Evolutionary conservation across 148 eudicot genomes (phyloP).

Genomic region (Pouteria glomerata): DNA sequence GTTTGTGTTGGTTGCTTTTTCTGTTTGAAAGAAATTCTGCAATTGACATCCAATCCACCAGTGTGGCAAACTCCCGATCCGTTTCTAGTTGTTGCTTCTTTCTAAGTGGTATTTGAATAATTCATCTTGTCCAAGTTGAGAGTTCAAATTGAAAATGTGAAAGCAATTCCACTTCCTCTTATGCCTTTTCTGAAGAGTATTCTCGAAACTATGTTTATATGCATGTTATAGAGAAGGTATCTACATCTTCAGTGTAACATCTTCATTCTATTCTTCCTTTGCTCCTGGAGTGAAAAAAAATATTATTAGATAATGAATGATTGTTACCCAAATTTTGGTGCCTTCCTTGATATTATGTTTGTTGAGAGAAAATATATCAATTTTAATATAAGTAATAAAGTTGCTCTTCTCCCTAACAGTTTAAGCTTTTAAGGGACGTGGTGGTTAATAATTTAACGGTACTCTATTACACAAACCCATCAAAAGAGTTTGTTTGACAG

Average conservation of each 20-base stretch:
- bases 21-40: neutral
- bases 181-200: neutral
- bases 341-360: too few species aligned
- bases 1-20: conserved; percentile 25
- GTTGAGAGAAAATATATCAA: too few species aligned
- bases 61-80: neutral
- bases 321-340: too few species aligned
- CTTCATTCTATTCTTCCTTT: neutral
- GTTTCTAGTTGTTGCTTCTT: neutral
- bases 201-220: neutral
- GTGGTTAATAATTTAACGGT: neutral
- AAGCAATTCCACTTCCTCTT: neutral
- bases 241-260: neutral
- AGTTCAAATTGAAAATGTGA: neutral
- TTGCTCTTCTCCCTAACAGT: too few species aligned
- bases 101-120: neutral
- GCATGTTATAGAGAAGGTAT: neutral
- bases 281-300: neutral
- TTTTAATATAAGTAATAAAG: too few species aligned
- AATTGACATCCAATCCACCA: neutral
- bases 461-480: neutral
- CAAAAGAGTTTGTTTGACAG: neutral
- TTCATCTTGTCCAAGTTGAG: neutral
- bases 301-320: neutral
- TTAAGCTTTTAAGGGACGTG: neutral